Evolutionary conservation across 805 yeast species (phyloP), one percentile per base, ranked within the genome.

Genomic region (Scheffersomyces lignosus): DNA sequence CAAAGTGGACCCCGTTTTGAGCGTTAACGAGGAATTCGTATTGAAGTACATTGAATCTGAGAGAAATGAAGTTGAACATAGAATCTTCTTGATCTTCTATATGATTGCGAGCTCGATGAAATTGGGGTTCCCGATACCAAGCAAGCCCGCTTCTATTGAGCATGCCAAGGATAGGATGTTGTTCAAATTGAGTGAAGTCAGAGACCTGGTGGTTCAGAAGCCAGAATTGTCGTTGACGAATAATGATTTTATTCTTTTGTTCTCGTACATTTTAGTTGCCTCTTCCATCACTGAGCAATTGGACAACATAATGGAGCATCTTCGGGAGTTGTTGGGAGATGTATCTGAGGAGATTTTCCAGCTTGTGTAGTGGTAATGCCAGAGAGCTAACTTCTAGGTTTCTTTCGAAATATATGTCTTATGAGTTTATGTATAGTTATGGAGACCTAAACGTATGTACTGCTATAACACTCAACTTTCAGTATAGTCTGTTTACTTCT

Each of bases 91-190:
- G 41, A 78, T 83, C 5, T 87, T 87, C 54, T 87, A 87, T 62
- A 81, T 81, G 83, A 62, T 83, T 12, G 80, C 95, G 2, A 80
- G 91, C 8, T 84, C 95, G 0, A 68, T 87, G 64, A 74, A 78
- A 29, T 63, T 87, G 7, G 88, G 89, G 3, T 78, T 85, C 38
- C 95, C 95, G 2, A 54, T 87, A 16, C 95, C 95, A 0, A 77
- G 74, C 16, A 81, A 80, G 47, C 82, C 90, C 1, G 91, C 93
- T 0, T 80, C 87, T 0, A 82, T 88, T 0, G 85, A 77, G 29
- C 85, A 82, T 52, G 82, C 93, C 0, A 77, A 81, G 47, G 87
- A 81, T 43, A 59, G 89, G 23, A 68, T 87, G 66, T 66, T 86
- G 44, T 75, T 70, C 31, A 85, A 83, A 47, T 64, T 86, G 44